phyloP scores from a whole-genome alignment of 768 basidiomycete species.

The Amanita fuliginea region DNA sequence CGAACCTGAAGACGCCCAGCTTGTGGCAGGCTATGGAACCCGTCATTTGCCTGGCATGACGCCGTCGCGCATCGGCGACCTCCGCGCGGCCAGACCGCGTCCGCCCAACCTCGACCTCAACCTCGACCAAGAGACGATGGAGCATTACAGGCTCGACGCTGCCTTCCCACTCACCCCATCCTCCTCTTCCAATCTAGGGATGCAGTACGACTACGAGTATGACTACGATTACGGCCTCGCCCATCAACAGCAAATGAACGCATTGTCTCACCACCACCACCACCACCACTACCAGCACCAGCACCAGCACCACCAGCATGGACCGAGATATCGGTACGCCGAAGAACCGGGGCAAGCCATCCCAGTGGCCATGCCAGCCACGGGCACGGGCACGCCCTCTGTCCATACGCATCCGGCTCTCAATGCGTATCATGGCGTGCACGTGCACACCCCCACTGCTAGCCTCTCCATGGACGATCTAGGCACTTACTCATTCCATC shows the following conservation, averaged over 20 bases:
- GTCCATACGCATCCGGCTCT: too few species aligned
- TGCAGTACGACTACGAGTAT: too few species aligned
- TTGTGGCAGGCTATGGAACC: not conserved
- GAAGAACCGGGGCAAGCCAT: too few species aligned
- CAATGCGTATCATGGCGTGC: not conserved
- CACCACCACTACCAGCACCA: not conserved
- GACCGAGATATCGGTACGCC: too few species aligned
- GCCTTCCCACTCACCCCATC: too few species aligned
- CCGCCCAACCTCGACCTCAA: conserved; percentile 21
- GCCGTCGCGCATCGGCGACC: too few species aligned
- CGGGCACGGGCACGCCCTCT: too few species aligned
- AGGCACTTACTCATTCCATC: not conserved
- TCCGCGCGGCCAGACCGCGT: conserved; percentile 12
- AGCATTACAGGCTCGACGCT: conserved; percentile 5
- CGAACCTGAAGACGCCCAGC: too few species aligned
- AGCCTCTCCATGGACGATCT: not conserved
- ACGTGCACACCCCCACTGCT: not conserved
- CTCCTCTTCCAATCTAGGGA: too few species aligned
- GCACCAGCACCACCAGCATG: not conserved
- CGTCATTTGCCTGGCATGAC: conserved; percentile 4
- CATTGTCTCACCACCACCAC: not conserved
- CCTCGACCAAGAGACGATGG: conserved; percentile 13
- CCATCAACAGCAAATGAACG: not conserved
- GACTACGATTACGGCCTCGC: too few species aligned
- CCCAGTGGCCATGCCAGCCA: too few species aligned